A percentile compares a stretch with the other conserved stretches of the same genome.
These are phyloP conservation scores for Mycena rosella DNA, from an alignment of 768 basidiomycete genomes.

Conservation along the genomic window DNA sequence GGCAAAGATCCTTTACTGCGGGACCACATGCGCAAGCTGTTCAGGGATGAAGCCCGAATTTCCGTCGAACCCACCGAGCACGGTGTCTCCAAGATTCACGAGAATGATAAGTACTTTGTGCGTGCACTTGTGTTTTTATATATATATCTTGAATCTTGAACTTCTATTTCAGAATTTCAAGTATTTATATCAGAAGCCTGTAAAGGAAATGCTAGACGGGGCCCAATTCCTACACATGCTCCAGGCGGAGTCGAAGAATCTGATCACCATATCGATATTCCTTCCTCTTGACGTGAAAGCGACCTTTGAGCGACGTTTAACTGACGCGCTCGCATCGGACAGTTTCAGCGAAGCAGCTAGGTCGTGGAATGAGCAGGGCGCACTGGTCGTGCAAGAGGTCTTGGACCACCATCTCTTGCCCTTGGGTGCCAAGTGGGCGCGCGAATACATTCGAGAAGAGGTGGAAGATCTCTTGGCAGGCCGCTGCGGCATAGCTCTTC, in stretches of 20 bases:
- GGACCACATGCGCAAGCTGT: conserved; percentile 79
- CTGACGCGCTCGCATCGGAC: conserved; percentile 86
- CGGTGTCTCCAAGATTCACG: conserved; percentile 82
- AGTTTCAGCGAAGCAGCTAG: conserved; percentile 86
- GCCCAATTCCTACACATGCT: conserved; percentile 93
- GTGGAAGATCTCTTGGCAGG: conserved; percentile 86
- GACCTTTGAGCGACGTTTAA: conserved; percentile 81
- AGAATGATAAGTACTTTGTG: conserved; percentile 80
- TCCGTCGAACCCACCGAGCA: conserved; percentile 90
- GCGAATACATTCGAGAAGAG: conserved; percentile 90
- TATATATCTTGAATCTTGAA: neutral
- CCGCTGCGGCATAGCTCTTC: conserved; percentile 75
- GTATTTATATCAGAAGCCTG: conserved; percentile 86
- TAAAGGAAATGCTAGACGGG: conserved; percentile 74
- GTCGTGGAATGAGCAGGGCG: conserved; percentile 92
- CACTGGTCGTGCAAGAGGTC: conserved; percentile 81
- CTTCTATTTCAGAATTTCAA: conserved; percentile 85
- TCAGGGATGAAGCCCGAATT: conserved; percentile 80
- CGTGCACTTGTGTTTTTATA: conserved; percentile 42
- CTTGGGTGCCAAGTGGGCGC: conserved; percentile 86
- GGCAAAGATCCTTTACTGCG: conserved; percentile 93
- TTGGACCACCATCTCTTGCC: conserved; percentile 88
- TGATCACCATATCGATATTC: conserved; percentile 82
- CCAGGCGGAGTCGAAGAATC: conserved; percentile 88
- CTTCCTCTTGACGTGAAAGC: conserved; percentile 73